phyloP scores from a whole-genome alignment of 2,329 filamentous ascomycete species.

The Didymellaceae sp. region DNA sequence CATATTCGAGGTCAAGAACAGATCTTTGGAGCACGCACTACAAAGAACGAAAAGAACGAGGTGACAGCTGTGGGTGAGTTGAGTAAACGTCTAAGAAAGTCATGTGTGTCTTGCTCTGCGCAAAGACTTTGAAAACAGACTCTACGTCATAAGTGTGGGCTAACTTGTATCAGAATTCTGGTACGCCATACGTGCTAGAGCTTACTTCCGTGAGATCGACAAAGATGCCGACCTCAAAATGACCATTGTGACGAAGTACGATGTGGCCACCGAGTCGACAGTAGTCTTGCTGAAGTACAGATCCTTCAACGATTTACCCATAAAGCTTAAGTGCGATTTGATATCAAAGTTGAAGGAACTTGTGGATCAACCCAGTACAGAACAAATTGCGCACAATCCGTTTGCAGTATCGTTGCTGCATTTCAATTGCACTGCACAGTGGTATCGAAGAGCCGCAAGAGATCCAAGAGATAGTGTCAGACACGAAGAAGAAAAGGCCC shows the following conservation, averaged over 20 bases:
- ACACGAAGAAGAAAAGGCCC: slow-evolving; percentile 9
- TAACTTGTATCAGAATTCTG: slow-evolving; percentile 2
- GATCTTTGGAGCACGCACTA: slow-evolving; percentile 16
- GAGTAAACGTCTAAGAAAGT: neutral
- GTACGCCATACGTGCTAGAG: slow-evolving; percentile 18
- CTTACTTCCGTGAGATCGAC: slow-evolving; percentile 12
- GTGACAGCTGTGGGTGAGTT: slow-evolving; percentile 5
- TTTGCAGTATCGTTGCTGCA: slow-evolving; percentile 13
- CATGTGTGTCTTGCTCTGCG: neutral
- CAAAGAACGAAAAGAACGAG: slow-evolving; percentile 3
- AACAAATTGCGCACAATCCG: slow-evolving; percentile 2
- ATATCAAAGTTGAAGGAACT: neutral
- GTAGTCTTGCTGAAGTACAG: slow-evolving; percentile 18
- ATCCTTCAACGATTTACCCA: slow-evolving; percentile 17
- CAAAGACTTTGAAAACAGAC: neutral
- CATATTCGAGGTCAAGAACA: slow-evolving; percentile 24
- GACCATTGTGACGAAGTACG: slow-evolving; percentile 12
- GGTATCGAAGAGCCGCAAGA: slow-evolving; percentile 14
- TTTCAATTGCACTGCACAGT: slow-evolving; percentile 17
- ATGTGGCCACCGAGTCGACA: slow-evolving; percentile 6
- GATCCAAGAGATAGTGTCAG: slow-evolving; percentile 14
- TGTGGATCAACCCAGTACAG: neutral
- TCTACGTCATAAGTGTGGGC: no score
- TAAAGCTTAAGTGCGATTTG: slow-evolving; percentile 9
- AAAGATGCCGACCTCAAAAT: slow-evolving; percentile 19